These are phyloP conservation scores for Alloteropsis semialata DNA, from an alignment of 176 grass and related monocot genomes.

Conservation along the genomic window DNA sequence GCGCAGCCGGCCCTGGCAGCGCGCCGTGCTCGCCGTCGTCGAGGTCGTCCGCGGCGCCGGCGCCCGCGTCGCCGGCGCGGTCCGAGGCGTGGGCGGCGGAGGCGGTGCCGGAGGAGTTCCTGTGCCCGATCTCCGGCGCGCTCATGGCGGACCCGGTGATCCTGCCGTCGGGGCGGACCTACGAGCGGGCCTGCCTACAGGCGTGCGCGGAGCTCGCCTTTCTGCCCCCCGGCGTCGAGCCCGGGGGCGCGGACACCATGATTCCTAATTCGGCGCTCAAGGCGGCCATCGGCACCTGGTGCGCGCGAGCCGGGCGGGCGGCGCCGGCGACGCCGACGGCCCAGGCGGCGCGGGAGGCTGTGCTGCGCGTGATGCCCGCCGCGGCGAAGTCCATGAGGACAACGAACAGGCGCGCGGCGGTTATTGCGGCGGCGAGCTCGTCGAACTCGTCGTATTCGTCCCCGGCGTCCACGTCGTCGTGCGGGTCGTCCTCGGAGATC, in stretches of 20 bases:
- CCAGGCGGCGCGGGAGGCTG: slow-evolving; percentile 33
- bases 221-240: slow-evolving; percentile 28
- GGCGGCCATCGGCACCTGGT: slow-evolving; percentile 71
- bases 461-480: slow-evolving; percentile 32
- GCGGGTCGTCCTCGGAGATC: slow-evolving; percentile 49
- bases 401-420: background rate
- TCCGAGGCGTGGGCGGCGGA: slow-evolving; percentile 7
- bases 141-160: slow-evolving; percentile 89
- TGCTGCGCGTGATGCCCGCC: slow-evolving; percentile 16
- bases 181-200: slow-evolving; percentile 65
- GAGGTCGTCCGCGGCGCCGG: background rate
- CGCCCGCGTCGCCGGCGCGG: slow-evolving; percentile 20
- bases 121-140: slow-evolving; percentile 49
- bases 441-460: slow-evolving; percentile 42
- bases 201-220: slow-evolving; percentile 63
- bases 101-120: slow-evolving; percentile 48
- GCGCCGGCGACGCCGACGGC: slow-evolving; percentile 21
- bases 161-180: slow-evolving; percentile 58
- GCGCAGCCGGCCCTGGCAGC: background rate
- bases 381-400: slow-evolving; percentile 31
- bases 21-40: slow-evolving; percentile 15
- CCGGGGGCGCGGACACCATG: slow-evolving; percentile 1
- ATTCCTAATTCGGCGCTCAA: slow-evolving; percentile 70
- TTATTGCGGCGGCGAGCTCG: background rate
- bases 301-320: slow-evolving; percentile 32